These are phyloP conservation scores for Beta lomatogona DNA, from an alignment of 179 eudicot species.

Conservation along the genomic window DNA sequence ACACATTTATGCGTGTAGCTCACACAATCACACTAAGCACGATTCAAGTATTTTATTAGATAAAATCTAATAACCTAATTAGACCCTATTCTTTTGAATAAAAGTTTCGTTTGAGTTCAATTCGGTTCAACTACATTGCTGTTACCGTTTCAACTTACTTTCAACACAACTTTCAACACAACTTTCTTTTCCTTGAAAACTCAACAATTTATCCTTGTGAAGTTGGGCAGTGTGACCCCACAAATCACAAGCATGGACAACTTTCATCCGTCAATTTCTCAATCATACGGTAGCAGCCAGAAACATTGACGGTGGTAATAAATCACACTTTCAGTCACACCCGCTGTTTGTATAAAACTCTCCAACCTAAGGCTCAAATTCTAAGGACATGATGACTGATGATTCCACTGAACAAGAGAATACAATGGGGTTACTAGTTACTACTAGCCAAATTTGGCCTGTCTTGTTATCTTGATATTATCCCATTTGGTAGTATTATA, in stretches of 20 bases:
- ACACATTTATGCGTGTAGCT: too few species aligned
- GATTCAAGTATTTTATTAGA: too few species aligned
- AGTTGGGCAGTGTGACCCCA: background rate
- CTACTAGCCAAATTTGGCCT: slow-evolving; percentile 29
- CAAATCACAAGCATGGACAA: background rate
- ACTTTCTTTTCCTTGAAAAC: too few species aligned
- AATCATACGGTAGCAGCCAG: background rate
- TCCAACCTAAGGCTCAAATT: slow-evolving; percentile 29
- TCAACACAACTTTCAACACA: too few species aligned
- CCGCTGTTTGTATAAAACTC: background rate
- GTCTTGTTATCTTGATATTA: slow-evolving; percentile 7
- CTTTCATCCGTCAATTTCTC: background rate
- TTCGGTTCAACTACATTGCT: too few species aligned
- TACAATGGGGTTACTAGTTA: slow-evolving; percentile 11
- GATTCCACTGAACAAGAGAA: slow-evolving; percentile 20
- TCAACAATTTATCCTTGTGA: background rate
- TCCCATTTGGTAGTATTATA: background rate
- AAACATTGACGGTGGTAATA: slow-evolving; percentile 4
- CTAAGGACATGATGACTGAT: slow-evolving; percentile 28
- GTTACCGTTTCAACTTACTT: too few species aligned
- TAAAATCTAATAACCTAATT: too few species aligned
- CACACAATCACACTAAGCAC: too few species aligned
- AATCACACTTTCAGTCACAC: background rate
- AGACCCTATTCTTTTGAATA: too few species aligned
- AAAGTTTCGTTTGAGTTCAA: too few species aligned